Evolutionary conservation across 805 yeast species (phyloP).

Genomic region (Trichomonascus vanleenenianus): DNA sequence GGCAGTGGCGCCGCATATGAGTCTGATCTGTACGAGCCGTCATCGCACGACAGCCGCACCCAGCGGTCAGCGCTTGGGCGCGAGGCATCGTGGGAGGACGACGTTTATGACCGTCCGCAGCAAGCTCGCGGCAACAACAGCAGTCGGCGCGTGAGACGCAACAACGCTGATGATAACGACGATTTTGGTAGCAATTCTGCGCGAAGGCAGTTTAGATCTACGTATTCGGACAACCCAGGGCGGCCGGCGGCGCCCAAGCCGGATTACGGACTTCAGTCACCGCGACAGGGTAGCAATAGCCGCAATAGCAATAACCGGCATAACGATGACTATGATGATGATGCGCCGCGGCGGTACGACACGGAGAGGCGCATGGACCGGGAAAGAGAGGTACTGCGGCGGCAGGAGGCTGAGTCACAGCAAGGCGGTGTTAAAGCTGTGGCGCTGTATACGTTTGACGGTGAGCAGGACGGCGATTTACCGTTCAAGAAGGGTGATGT

Average conservation of each 20-base stretch:
- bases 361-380: conserved; percentile 8
- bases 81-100: conserved; percentile 78
- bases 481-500: conserved; percentile 93
- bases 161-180: conserved; percentile 26
- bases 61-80: conserved; percentile 11
- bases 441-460: conserved; percentile 81
- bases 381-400: conserved; percentile 9
- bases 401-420: conserved; percentile 5
- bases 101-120: conserved; percentile 51
- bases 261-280: conserved; percentile 26
- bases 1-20: conserved; percentile 11
- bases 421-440: conserved; percentile 73
- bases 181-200: conserved; percentile 27
- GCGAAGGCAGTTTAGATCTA: conserved; percentile 35
- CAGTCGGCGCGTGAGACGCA: conserved; percentile 15
- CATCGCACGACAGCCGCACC: conserved; percentile 3
- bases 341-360: conserved; percentile 13
- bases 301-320: background rate
- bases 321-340: background rate
- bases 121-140: conserved; percentile 25
- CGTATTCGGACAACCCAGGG: conserved; percentile 31
- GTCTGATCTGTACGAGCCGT: too few relatives aligned
- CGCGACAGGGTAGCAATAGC: background rate
- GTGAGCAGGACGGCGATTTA: conserved; percentile 90
- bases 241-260: conserved; percentile 40